Percentiles rank a stretch among this genome's conserved stretches.
These are phyloP conservation scores for Mallotus repandus DNA, from an alignment of 441 rosid genomes.

Conservation along the genomic window DNA sequence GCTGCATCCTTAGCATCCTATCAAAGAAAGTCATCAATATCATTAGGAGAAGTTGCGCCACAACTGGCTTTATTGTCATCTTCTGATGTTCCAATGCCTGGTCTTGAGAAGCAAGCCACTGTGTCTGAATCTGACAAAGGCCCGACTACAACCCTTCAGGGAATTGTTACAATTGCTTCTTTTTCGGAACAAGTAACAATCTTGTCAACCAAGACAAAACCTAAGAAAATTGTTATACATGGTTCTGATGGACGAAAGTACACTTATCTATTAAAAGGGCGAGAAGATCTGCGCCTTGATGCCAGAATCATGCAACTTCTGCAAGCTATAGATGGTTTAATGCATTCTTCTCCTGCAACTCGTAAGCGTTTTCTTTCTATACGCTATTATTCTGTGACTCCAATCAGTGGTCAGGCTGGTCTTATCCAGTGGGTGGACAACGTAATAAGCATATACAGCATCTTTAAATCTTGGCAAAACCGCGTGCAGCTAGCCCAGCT, in stretches of 20 bases:
- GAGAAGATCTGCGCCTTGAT: conserved; percentile 98
- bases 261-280: conserved; percentile 91
- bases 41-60: conserved; percentile 94
- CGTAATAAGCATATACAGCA: conserved; percentile 89
- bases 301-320: conserved; percentile 99
- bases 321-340: conserved; percentile 83
- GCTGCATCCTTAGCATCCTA: conserved; percentile 88
- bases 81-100: conserved; percentile 98
- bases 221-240: conserved; percentile 84
- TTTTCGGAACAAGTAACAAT: conserved; percentile 71
- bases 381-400: conserved; percentile 97
- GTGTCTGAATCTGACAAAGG: conserved; percentile 55
- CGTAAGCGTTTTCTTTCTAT: conserved; percentile 59
- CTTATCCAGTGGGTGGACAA: conserved; percentile 99
- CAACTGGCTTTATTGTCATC: conserved; percentile 82
- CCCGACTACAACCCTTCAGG: conserved; percentile 53
- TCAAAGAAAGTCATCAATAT: conserved; percentile 85
- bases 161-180: conserved; percentile 81
- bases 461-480: conserved; percentile 94
- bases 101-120: conserved; percentile 78
- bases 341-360: conserved; percentile 62
- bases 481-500: conserved; percentile 79
- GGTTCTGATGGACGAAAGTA: conserved; percentile 96
- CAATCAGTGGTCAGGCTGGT: conserved; percentile 98
- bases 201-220: conserved; percentile 94